Evolutionary conservation across 1,284 basidiomycete species (phyloP).

Genomic region (Thelephora terrestris): DNA sequence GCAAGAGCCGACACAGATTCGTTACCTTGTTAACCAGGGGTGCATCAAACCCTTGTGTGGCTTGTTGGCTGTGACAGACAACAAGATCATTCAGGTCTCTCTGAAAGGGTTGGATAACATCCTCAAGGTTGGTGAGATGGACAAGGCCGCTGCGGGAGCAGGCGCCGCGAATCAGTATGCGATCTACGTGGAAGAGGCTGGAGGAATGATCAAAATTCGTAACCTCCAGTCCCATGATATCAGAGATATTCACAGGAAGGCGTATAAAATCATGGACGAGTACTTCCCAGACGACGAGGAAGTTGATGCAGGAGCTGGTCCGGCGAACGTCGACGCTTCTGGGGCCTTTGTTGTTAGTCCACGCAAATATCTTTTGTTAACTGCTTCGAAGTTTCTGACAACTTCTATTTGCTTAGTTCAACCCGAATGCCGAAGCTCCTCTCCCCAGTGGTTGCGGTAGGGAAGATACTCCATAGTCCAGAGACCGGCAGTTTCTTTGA

Average conservation of each 20-base stretch:
- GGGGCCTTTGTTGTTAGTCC: conserved; percentile 85
- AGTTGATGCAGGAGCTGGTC: conserved; percentile 69
- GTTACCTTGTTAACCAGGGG: conserved; percentile 95
- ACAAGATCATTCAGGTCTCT: conserved; percentile 98
- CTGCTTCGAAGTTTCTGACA: conserved; percentile 1
- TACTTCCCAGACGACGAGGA: conserved; percentile 87
- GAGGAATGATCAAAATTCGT: conserved; percentile 98
- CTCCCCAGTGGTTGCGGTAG: conserved; percentile 95
- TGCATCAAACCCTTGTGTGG: conserved; percentile 99
- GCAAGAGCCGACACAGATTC: conserved; percentile 94
- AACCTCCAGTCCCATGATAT: conserved; percentile 99
- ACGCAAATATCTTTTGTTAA: conserved; percentile 5
- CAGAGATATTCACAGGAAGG: conserved; percentile 99
- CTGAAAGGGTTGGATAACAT: conserved; percentile 99
- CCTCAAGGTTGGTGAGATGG: conserved; percentile 95
- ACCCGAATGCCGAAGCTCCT: conserved; percentile 73
- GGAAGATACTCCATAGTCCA: too few relatives aligned
- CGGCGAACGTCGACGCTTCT: conserved; percentile 77
- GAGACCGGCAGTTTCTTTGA: too few relatives aligned
- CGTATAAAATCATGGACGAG: conserved; percentile 99
- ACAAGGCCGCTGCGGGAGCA: conserved; percentile 78
- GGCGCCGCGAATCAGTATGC: conserved; percentile 92
- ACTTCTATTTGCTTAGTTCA: conserved; percentile 43
- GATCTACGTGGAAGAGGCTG: conserved; percentile 92
- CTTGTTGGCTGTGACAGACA: conserved; percentile 95